These are phyloP conservation scores for Russula griseocarnosa DNA, from an alignment of 768 basidiomycete genomes.

Conservation along the genomic window DNA sequence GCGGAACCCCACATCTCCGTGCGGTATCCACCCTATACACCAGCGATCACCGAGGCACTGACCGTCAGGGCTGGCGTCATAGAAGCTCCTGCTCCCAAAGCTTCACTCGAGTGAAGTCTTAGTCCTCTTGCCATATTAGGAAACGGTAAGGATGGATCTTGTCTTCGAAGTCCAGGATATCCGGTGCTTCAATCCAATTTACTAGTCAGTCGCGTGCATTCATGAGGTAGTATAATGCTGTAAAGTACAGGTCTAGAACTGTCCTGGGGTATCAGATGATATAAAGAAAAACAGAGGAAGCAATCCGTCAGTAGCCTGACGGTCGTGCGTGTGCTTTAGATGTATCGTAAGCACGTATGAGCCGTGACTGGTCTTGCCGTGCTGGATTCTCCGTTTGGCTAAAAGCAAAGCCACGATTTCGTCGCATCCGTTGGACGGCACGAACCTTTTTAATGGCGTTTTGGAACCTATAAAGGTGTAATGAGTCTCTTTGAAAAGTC, in stretches of 20 bases:
- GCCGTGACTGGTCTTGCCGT: slow-evolving; percentile 79
- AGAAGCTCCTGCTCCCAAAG: not conserved
- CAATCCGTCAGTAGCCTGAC: slow-evolving; percentile 51
- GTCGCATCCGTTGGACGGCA: slow-evolving; percentile 95
- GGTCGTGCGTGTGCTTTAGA: slow-evolving; percentile 69
- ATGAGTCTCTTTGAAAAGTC: slow-evolving; percentile 21
- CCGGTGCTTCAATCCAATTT: not conserved
- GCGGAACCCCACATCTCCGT: slow-evolving; percentile 46
- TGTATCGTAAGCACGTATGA: slow-evolving; percentile 87
- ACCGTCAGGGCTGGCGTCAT: slow-evolving; percentile 3
- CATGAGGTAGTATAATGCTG: slow-evolving; percentile 21
- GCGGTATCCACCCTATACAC: slow-evolving; percentile 62
- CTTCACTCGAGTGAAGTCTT: not conserved
- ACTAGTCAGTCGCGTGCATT: not conserved
- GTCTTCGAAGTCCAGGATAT: not conserved
- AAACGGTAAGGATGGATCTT: not conserved
- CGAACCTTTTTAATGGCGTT: slow-evolving; percentile 99
- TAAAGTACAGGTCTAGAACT: slow-evolving; percentile 21
- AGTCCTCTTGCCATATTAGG: too few relatives aligned
- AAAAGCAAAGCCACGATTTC: slow-evolving; percentile 96
- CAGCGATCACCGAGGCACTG: slow-evolving; percentile 29
- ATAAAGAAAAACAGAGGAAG: not conserved
- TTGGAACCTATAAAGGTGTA: slow-evolving; percentile 63
- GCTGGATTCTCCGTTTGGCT: slow-evolving; percentile 88
- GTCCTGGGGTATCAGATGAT: slow-evolving; percentile 2